Evolutionary conservation across 345 rosid species (phyloP), one percentile per base, ranked within the genome.

Genomic region (Zanthoxylum bungeanum): DNA sequence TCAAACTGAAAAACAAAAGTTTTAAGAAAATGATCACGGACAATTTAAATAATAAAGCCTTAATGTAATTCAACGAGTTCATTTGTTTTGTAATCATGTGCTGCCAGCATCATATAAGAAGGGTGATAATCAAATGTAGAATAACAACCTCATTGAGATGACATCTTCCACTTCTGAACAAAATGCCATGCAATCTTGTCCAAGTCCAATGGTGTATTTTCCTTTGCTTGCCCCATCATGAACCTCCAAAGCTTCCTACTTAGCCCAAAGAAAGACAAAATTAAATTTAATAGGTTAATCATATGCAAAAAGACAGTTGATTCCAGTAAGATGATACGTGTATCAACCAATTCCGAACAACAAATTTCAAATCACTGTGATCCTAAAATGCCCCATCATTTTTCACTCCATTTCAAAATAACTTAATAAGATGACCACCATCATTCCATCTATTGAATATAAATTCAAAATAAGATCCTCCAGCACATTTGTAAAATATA

Each of bases 81-180:
- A 25, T 7, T 57, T 30, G 2, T 11, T 30, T n/a, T n/a, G n/a
- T 14, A 12, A n/a, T 60, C 47, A 33, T 7, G 51, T 27, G 42
- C 56, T 33, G 30, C 34, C 19, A 55, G 44, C 31, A 76, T 24
- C 40, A 44, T n/a, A n/a, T n/a, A n/a, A n/a, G n/a, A n/a, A n/a
- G n/a, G n/a, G n/a, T 8, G 24, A 46, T 49, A 21, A 50, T 31
- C 24, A 42, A 46, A 39, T 9, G 30, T 52, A 61, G 64, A 64
- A 72, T 72, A 31, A 21, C 55, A 66, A 92, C 99, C 99, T 91
- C 99, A 96, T 93, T 6, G 99, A 96, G 79, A 96, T 90, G 53
- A 96, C 99, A 88, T 96, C 99, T 87, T 96, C 99, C 65, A 96
- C 92, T 78, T 96, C 99, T 3, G 96, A 82, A 77, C 99, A 96